A percentile compares a stretch with the other conserved stretches of the same genome.
Conservation (phyloP, 306 rosid species). For the Begonia fuchsioides region DNA sequence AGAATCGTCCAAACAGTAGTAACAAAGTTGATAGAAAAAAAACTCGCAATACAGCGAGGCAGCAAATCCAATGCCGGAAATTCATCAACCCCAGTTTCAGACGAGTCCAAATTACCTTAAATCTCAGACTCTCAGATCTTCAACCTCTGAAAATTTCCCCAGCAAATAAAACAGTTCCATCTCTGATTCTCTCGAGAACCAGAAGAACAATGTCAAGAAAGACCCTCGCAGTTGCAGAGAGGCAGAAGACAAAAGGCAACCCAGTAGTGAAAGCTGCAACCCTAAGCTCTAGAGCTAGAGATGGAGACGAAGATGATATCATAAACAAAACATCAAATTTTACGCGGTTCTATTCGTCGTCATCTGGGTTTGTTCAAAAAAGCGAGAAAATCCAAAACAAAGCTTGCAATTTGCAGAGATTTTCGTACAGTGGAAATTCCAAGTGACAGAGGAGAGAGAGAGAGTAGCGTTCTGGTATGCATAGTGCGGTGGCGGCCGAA, state of each 20-base stretch:
- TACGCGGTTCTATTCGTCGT: conserved; percentile 52
- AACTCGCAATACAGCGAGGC: too few relatives aligned
- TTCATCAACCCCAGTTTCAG: neutral
- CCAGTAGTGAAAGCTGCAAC: conserved; percentile 1
- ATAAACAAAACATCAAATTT: conserved; percentile 5
- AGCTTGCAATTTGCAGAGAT: neutral
- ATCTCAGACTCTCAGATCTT: neutral
- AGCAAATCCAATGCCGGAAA: too few relatives aligned
- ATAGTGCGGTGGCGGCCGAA: neutral
- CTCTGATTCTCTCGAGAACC: too few relatives aligned
- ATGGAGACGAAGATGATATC: conserved; percentile 7
- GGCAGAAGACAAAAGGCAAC: neutral
- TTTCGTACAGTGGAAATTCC: too few relatives aligned
- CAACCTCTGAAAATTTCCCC: too few relatives aligned
- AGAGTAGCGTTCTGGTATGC: neutral
- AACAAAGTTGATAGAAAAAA: neutral
- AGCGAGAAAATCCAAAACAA: neutral
- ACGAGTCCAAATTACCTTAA: too few relatives aligned
- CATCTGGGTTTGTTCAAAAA: conserved; percentile 4
- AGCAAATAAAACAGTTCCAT: neutral
- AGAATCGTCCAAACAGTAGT: neutral
- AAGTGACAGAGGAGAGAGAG: neutral
- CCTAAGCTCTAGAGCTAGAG: conserved; percentile 12
- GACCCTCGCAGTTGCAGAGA: neutral
- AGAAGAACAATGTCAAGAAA: too few relatives aligned